Percentiles rank a stretch among this genome's conserved stretches.
phyloP scores from a whole-genome alignment of 371 early-diverging fungal genomes.

The Mortierella polycephala region DNA sequence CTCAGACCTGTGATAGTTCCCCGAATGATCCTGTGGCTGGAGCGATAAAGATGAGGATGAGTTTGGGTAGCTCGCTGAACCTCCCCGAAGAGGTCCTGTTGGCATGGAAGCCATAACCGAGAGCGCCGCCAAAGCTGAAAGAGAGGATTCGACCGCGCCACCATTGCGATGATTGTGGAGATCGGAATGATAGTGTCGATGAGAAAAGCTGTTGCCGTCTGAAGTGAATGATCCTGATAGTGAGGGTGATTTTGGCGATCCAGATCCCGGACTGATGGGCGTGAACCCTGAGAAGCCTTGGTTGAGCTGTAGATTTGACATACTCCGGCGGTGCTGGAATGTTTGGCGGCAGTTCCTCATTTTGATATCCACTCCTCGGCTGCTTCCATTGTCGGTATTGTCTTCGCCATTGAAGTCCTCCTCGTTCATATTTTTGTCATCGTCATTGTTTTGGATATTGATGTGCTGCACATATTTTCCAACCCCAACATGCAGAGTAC shows the following conservation, averaged over 20 bases:
- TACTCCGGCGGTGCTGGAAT: constrained; percentile 29
- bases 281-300: constrained; percentile 34
- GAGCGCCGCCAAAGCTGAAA: constrained; percentile 36
- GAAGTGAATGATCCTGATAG: constrained; percentile 23
- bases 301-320: constrained; percentile 22
- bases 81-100: neutral
- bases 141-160: constrained; percentile 27
- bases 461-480: constrained; percentile 24
- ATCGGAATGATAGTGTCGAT: constrained; percentile 13
- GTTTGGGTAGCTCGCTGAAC: constrained; percentile 1
- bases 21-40: constrained; percentile 21
- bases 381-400: constrained; percentile 8
- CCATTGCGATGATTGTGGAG: neutral
- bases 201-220: constrained; percentile 23
- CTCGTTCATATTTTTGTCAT: constrained; percentile 30
- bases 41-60: constrained; percentile 14
- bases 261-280: constrained; percentile 16
- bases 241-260: constrained; percentile 14
- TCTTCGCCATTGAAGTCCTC: constrained; percentile 3
- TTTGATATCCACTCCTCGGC: constrained; percentile 30
- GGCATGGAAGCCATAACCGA: constrained; percentile 28
- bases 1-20: constrained; percentile 18
- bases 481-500: constrained; percentile 9
- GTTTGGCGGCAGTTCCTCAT: constrained; percentile 6
- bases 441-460: constrained; percentile 35